phyloP scores from a whole-genome alignment of 2,329 filamentous ascomycete species.

The Shiraia sp. region DNA sequence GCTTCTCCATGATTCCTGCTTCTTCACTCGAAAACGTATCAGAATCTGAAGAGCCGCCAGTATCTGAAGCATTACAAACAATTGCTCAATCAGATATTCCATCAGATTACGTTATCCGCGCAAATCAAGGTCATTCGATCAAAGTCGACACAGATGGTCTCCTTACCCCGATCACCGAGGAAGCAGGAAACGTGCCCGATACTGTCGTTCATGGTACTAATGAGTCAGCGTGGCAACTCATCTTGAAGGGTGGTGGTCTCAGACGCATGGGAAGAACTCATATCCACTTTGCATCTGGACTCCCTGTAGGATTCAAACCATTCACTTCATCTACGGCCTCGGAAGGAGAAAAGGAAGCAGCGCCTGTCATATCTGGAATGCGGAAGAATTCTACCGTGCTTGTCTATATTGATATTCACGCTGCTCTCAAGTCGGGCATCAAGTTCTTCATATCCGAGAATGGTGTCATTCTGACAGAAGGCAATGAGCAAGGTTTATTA shows the following conservation, averaged over 20 bases:
- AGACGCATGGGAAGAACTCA: constrained; percentile 82
- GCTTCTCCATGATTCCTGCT: constrained; percentile 75
- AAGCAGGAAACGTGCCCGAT: constrained; percentile 62
- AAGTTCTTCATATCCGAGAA: constrained; percentile 70
- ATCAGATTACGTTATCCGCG: constrained; percentile 80
- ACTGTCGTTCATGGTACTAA: constrained; percentile 88
- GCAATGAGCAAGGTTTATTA: constrained; percentile 50
- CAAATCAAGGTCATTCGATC: constrained; percentile 93
- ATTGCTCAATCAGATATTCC: constrained; percentile 52
- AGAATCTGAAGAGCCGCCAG: constrained; percentile 7
- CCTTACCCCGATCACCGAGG: constrained; percentile 65
- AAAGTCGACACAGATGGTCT: constrained; percentile 71
- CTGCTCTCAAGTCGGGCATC: constrained; percentile 63
- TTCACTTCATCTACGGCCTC: constrained; percentile 19
- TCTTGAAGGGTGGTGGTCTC: constrained; percentile 76
- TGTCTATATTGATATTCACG: constrained; percentile 73
- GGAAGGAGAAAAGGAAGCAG: constrained; percentile 26
- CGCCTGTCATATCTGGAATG: constrained; percentile 78
- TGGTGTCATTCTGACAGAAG: constrained; percentile 52
- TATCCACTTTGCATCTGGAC: constrained; percentile 82
- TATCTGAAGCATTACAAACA: constrained; percentile 13
- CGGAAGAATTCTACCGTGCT: constrained; percentile 64
- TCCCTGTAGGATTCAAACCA: constrained; percentile 56
- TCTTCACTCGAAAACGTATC: constrained; percentile 13
- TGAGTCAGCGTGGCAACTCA: constrained; percentile 75